A percentile compares a stretch with the other conserved stretches of the same genome.
Conservation (phyloP, 1,284 basidiomycete genomes). For the Ustanciosporium gigantosporum region DNA sequence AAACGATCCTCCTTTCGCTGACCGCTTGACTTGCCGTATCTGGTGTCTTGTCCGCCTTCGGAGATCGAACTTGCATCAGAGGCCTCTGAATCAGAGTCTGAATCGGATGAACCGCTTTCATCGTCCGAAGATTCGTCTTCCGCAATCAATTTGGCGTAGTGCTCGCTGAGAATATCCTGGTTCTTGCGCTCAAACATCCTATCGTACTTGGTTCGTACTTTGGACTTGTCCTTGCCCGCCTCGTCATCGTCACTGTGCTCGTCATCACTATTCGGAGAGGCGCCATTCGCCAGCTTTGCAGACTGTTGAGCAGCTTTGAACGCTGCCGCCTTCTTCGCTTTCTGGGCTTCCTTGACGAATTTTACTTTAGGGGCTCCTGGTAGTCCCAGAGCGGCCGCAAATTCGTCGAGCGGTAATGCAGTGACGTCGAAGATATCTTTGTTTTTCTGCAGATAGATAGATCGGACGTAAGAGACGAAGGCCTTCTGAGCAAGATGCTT, state of each 20-base stretch:
- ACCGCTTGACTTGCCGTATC: constrained; percentile 18
- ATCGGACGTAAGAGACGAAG: constrained; percentile 93
- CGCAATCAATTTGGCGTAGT: constrained; percentile 86
- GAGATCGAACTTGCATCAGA: not conserved
- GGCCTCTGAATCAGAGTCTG: constrained; percentile 8
- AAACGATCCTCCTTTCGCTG: constrained; percentile 23
- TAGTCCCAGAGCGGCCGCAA: constrained; percentile 85
- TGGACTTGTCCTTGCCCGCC: constrained; percentile 32
- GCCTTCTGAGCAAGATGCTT: constrained; percentile 97
- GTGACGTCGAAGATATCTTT: constrained; percentile 87
- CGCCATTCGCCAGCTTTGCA: constrained; percentile 29
- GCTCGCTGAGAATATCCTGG: constrained; percentile 86
- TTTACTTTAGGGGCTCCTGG: constrained; percentile 96
- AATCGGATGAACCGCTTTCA: constrained; percentile 12
- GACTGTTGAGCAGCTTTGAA: constrained; percentile 43
- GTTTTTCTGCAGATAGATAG: constrained; percentile 89
- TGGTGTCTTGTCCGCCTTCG: constrained; percentile 19
- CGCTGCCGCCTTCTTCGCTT: constrained; percentile 72
- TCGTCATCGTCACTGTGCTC: constrained; percentile 61
- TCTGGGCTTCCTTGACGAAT: constrained; percentile 75
- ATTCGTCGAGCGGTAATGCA: constrained; percentile 79
- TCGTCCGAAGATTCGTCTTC: constrained; percentile 12
- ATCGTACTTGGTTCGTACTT: constrained; percentile 82
- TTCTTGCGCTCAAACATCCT: constrained; percentile 97
- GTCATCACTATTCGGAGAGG: constrained; percentile 7